Base-by-base conservation (phyloP, 257 asterid species). In the Leonotis leonurus region DNA sequence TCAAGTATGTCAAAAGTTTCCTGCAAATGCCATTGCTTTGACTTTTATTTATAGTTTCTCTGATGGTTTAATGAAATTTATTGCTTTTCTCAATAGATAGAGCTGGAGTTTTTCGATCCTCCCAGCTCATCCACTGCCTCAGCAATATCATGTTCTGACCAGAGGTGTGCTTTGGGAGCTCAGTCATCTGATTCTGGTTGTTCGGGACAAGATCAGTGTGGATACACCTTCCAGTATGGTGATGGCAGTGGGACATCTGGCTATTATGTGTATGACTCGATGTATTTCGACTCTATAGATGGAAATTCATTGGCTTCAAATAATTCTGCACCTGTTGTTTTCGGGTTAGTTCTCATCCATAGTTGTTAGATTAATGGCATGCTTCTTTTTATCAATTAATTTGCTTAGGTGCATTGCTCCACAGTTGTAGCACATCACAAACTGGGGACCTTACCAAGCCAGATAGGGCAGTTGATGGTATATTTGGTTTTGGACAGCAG, bases 201-300 rank as follows among this genome's bases (percentile, higher is more conserved):
- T 81, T 78, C 78, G 2, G 81, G 73, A 35, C 81, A 74, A 45
- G 78, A 89, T 51, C 97, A 70, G 65, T 93, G 99, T 25, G 84
- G 94, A 24, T 93, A 86, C 71, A 79, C 85, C 3, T 93, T 89
- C 77, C 95, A 89, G 75, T 93, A 93, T 56, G 99, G 97, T 27
- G 99, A 93, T 67, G 99, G 99, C 29, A 89, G 99, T 70, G 97
- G 96, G 61, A 85, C 99, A 11, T 86, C 99, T 1, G 99, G 99
- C 45, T 81, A 72, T 70, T 93, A 93, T 48, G 87, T 89, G 36
- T 75, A 86, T 0, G 99, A 93, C 78, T 73, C 81, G 2, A 85
- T 93, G 83, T 78, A 74, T 73, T 82, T 92, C 6, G 85, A 86
- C 33, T 72, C 93, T 2, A 69, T 88, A 2, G 83, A 73, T 56